Base-by-base conservation (phyloP, 2,329 filamentous ascomycete genomes). In the Orbilia quercus region DNA sequence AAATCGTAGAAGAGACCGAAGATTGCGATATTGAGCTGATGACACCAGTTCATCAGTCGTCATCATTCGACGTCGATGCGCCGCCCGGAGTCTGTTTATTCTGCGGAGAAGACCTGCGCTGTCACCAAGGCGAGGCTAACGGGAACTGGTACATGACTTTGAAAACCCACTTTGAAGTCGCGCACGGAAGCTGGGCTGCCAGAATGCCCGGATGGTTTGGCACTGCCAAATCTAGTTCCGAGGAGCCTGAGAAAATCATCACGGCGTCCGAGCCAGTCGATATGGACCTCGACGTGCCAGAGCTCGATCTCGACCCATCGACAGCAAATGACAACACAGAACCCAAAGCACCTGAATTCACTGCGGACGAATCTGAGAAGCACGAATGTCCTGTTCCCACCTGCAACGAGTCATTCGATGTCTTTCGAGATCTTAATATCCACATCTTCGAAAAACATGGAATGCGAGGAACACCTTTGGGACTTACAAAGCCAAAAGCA, bases 141-240 rank as follows among this genome's bases (percentile, higher is more conserved):
- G 60, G 31, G 20, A 31, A 60, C 22, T 73, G 69, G 69, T 73
- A 73, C 25, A 50, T 73, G 47, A 57, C 44, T 11, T 22, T 66
- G 11, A 73, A 73, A 40, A 73, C 60, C 22, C 69, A 73, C 23
- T 73, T 73, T 16, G 38, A 66, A 14, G 55, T 62, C 34, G 69
- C 69, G 2, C 69, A 73, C 22, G 69, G 69, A 40, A 66, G 20
- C 42, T 73, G 69, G 69, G 69, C 69, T 1, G 60, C 54, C n/a
- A 54, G 69, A 44, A 73, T 73, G 69, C 53, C 54, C 11, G 60
- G 22, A 12, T 73, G 60, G 60, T 73, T 66, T 16, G 34, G 55
- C n/a, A 36, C 22, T 18, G 14, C 55, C 14, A 31, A 31, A 1
- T 14, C 51, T 16, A 11, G 16, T 14, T 7, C 14, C 12, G n/a